These are phyloP conservation scores for Lantana camara DNA, from an alignment of 257 asterid genomes.

Conservation along the genomic window DNA sequence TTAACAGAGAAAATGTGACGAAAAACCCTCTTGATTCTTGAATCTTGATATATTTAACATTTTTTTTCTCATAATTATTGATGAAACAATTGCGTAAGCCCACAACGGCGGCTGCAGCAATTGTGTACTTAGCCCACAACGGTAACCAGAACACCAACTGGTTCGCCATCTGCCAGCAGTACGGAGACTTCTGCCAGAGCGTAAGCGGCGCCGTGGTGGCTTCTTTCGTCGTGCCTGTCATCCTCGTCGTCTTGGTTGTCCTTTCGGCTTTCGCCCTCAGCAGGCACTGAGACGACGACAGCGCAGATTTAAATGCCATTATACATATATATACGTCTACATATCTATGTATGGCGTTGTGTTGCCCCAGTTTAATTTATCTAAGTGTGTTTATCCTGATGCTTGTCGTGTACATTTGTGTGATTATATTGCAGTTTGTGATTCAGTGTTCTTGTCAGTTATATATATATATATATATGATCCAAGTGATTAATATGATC, in stretches of 20 bases:
- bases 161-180: slow-evolving; percentile 78
- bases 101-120: slow-evolving; percentile 72
- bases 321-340: too few species aligned
- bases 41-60: too few species aligned
- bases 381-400: too few species aligned
- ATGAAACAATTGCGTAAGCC: slow-evolving; percentile 68
- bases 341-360: too few species aligned
- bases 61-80: too few species aligned
- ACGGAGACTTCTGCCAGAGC: slow-evolving; percentile 69
- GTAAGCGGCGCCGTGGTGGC: slow-evolving; percentile 90
- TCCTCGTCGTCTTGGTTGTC: slow-evolving; percentile 57
- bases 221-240: slow-evolving; percentile 62
- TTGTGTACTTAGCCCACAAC: slow-evolving; percentile 80
- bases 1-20: background rate
- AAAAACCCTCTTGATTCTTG: too few species aligned
- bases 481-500: too few species aligned
- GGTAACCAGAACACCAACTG: slow-evolving; percentile 77
- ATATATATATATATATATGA: too few species aligned
- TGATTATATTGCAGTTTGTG: background rate
- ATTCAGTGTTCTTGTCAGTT: too few species aligned
- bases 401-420: background rate
- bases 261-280: slow-evolving; percentile 70
- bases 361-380: too few species aligned
- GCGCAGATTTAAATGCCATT: too few species aligned
- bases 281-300: slow-evolving; percentile 44